phyloP scores from a whole-genome alignment of 1,139 yeast genomes.

The Yamadazyma membranifaciens region DNA sequence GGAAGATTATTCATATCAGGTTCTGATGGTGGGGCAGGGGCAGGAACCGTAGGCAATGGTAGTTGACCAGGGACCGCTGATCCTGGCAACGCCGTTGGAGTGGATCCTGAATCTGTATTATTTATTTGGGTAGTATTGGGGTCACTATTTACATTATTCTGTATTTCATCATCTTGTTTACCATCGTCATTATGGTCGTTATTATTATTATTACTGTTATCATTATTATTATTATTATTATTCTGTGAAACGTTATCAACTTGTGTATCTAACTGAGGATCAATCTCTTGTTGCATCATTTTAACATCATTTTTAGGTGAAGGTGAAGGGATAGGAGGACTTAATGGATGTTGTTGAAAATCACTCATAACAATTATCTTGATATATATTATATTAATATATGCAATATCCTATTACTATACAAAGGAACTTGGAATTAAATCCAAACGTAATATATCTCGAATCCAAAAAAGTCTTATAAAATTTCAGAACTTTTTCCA shows the following conservation, averaged over 20 bases:
- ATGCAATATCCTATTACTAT: not conserved
- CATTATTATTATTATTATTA: not conserved
- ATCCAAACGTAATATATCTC: too few species aligned
- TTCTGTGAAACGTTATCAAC: not conserved
- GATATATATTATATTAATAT: not conserved
- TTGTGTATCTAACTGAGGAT: not conserved
- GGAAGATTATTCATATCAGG: constrained; percentile 74
- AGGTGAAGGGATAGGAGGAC: constrained; percentile 48
- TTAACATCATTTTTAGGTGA: constrained; percentile 31
- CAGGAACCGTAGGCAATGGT: constrained; percentile 36
- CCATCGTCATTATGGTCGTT: too few species aligned
- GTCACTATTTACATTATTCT: too few species aligned
- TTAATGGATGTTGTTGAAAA: constrained; percentile 26
- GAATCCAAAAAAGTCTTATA: not conserved
- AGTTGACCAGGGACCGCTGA: constrained; percentile 7
- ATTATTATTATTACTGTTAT: not conserved
- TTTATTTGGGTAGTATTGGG: not conserved
- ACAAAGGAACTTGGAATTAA: not conserved
- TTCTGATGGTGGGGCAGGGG: constrained; percentile 69
- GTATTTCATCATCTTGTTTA: too few species aligned
- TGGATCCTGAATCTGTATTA: not conserved
- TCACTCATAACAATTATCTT: constrained; percentile 4
- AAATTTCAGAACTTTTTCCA: not conserved
- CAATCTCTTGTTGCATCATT: constrained; percentile 13
- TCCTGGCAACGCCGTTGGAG: not conserved